Evolutionary conservation across 768 basidiomycete species (phyloP), one percentile per base, ranked within the genome.

Genomic region (Coprinopsis sp.): DNA sequence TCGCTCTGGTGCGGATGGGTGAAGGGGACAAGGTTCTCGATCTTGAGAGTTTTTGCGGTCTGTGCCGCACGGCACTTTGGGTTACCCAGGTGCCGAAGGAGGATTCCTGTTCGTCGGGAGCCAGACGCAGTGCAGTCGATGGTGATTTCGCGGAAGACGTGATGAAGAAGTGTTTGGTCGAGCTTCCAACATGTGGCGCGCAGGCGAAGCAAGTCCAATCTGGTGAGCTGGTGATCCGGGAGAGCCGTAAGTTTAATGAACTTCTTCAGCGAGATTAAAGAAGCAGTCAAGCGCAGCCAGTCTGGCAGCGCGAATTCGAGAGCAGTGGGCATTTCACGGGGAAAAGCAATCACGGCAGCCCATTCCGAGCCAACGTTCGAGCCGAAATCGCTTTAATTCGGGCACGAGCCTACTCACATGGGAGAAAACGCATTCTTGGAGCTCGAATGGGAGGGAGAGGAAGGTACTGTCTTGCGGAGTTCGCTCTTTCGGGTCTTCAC

Each of bases 21-120:
- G 48, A 44, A 49, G 2, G 42, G 42, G 16, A 49, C 33, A 12
- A 49, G 31, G 34, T 37, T 44, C 12, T 11, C 16, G 33, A 49
- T 49, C 14, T 33, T 33, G 25, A 49, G 18, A 2, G 48, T 49
- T 27, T 21, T 43, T 1, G 48, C 25, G 16, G 37, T n/a, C 16
- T 14, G 12, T 4, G 23, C 28, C n/a, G 19, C 33, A 2, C 41
- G 40, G 1, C 24, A 16, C 23, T 49, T 49, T 12, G 33, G 41
- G 1, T 40, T 44, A 3, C 33, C 22, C 27, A 49, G 28, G 5
- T 42, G 41, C 29, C 33, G n/a, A 27, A 49, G 27, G 21, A 49
- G 36, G 8, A 36, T 18, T 16, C 48, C 48, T 2, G 48, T 49
- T 14, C 11, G 27, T 8, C 33, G 25, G n/a, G 48, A 49, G 2